Evolutionary conservation across 2,329 filamentous ascomycete species (phyloP), one percentile per base, ranked within the genome.

Genomic region (Aspergillus aculeatinus): DNA sequence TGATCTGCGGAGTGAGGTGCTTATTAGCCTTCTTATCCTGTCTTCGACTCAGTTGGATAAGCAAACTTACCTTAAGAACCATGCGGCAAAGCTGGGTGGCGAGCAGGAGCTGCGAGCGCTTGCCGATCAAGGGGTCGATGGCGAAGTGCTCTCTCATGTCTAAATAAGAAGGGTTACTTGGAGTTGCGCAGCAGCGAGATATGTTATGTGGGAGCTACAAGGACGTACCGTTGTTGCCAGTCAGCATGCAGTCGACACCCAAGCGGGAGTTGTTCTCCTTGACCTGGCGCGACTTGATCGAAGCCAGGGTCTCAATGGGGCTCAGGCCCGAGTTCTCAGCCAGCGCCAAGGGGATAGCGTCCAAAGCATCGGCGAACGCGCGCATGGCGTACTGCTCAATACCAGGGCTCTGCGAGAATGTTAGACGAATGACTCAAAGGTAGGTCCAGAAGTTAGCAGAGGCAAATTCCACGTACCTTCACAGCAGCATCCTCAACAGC

Each of bases 351-450:
- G 95, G 95, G 1, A 99, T 85, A 1, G 91, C 85, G 77, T 99
- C 95, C 39, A 99, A 86, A 5, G 95, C 96, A 77, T 98, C 94
- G 62, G 95, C 87, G 74, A 99, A 99, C 25, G 95, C 95, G 63
- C 95, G 91, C 94, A 99, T 99, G 66, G 94, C 93, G 78, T 99
- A 99, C 80, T 99, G 95, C 80, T 97, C 94, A 44, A 99, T 86
- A n/a, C 95, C 95, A 25, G 93, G 91, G 55, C 92, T 96, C 87
- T 87, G 74, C 57, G 60, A 53, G 51, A 48, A 55, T 27, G 61
- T 60, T n/a, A 63, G 52, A 35, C 57, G 35, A 27, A n/a, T 11
- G 11, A 12, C n/a, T 16, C 14, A 5, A 31, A n/a, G 14, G 51
- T n/a, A 16, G 10, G 14, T 14, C 14, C 33, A 5, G 4, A 35